Conservation (phyloP, 2,329 filamentous ascomycete genomes). For the Epichloe festucae region DNA sequence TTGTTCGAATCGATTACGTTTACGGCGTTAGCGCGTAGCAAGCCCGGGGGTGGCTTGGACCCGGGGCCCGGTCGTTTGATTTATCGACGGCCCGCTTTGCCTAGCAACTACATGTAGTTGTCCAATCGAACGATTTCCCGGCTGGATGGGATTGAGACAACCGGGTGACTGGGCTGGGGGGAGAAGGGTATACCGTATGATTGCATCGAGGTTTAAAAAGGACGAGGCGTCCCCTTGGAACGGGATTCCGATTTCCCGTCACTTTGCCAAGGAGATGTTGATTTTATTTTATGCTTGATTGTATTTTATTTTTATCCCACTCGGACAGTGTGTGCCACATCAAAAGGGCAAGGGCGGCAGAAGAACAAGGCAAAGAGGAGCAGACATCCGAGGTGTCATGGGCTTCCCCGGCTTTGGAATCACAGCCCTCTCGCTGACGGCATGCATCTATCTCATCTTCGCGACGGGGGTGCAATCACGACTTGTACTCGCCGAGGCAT, state of each 20-base stretch:
- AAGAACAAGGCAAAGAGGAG: not conserved
- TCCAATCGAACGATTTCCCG: too few relatives aligned
- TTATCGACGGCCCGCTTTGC: too few relatives aligned
- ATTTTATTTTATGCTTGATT: not conserved
- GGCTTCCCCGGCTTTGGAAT: constrained; percentile 5
- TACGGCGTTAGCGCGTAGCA: too few relatives aligned
- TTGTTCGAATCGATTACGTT: too few relatives aligned
- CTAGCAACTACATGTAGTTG: too few relatives aligned
- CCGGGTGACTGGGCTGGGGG: too few relatives aligned
- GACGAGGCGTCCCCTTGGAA: not conserved
- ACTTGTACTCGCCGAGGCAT: constrained; percentile 19
- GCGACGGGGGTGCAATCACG: constrained; percentile 16
- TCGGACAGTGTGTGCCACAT: not conserved
- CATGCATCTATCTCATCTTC: constrained; percentile 10
- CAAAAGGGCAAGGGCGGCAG: not conserved
- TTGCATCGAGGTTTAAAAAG: not conserved
- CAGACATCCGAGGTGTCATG: not conserved
- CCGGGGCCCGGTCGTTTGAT: too few relatives aligned
- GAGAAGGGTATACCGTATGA: too few relatives aligned
- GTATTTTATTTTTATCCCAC: not conserved
- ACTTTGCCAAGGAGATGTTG: too few relatives aligned
- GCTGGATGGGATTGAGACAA: too few relatives aligned
- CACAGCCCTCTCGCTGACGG: constrained; percentile 13
- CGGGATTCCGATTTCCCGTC: not conserved
- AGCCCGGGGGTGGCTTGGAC: too few relatives aligned